A percentile compares a stretch with the other conserved stretches of the same genome.
These are phyloP conservation scores for Hypoxylon sp. DNA, from an alignment of 2,329 filamentous ascomycete species.

Conservation along the genomic window DNA sequence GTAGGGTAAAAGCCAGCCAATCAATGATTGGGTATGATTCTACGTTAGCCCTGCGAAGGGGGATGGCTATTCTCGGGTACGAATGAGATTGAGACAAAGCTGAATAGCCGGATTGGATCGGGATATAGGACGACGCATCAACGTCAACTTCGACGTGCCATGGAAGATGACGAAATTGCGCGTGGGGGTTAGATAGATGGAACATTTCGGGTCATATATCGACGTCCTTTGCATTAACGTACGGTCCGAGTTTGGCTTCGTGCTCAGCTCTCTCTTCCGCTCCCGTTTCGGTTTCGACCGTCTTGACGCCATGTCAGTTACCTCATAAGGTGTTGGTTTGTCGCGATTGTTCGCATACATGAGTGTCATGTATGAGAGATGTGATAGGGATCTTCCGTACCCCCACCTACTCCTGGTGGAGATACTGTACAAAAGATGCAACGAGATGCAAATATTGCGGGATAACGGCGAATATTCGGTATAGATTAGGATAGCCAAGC, in stretches of 20 bases:
- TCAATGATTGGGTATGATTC: conserved; percentile 22
- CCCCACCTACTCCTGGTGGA: conserved; percentile 30
- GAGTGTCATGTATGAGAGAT: conserved; percentile 38
- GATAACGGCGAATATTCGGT: conserved; percentile 42
- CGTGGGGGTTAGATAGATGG: conserved; percentile 38
- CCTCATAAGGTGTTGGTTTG: conserved; percentile 22
- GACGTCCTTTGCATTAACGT: conserved; percentile 25
- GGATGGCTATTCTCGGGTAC: conserved; percentile 37
- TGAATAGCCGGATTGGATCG: conserved; percentile 42
- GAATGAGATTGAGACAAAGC: conserved; percentile 25
- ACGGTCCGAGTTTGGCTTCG: conserved; percentile 37
- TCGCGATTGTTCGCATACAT: conserved; percentile 38
- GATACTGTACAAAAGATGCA: conserved; percentile 26
- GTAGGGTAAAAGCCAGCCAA: conserved; percentile 25
- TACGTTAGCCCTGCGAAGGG: conserved; percentile 14
- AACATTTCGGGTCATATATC: conserved; percentile 25
- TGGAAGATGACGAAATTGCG: conserved; percentile 38
- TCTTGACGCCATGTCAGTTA: conserved; percentile 27
- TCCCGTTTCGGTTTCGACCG: conserved; percentile 32
- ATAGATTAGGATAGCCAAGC: conserved; percentile 36
- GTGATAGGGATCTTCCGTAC: conserved; percentile 41
- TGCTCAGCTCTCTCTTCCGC: conserved; percentile 26
- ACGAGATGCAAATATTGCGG: conserved; percentile 27
- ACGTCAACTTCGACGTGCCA: conserved; percentile 30
- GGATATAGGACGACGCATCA: conserved; percentile 37